phyloP scores from a whole-genome alignment of 1,284 basidiomycete genomes.

The Phylloporus sp. region DNA sequence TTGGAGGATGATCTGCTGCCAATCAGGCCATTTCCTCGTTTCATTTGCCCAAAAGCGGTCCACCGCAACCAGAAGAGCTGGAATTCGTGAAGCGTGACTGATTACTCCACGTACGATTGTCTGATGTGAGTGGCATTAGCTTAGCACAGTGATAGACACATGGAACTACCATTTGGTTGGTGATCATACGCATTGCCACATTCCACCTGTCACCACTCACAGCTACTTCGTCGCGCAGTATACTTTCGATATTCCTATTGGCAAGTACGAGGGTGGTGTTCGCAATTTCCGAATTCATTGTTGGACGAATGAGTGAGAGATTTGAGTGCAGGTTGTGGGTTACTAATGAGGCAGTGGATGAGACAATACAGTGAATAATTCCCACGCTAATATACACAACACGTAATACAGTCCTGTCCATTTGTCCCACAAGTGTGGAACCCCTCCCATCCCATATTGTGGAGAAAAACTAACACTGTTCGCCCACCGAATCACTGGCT shows the following conservation, averaged over 20 bases:
- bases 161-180: neutral
- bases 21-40: neutral
- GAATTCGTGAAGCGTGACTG: neutral
- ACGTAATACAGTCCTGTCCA: too few relatives aligned
- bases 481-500: too few relatives aligned
- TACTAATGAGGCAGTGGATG: too few relatives aligned
- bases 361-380: too few relatives aligned
- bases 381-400: too few relatives aligned
- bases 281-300: neutral
- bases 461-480: too few relatives aligned
- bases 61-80: neutral
- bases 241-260: neutral
- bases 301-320: neutral
- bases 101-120: neutral
- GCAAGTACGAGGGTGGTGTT: neutral
- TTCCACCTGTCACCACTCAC: neutral
- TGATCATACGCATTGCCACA: neutral
- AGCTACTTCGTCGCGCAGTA: neutral
- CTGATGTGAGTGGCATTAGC: neutral
- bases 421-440: too few relatives aligned
- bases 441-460: too few relatives aligned
- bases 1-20: neutral
- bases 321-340: neutral
- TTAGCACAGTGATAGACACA: neutral
- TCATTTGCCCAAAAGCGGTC: neutral